Base-by-base conservation (phyloP, 805 yeast genomes). In the Lipomyces yamadae region DNA sequence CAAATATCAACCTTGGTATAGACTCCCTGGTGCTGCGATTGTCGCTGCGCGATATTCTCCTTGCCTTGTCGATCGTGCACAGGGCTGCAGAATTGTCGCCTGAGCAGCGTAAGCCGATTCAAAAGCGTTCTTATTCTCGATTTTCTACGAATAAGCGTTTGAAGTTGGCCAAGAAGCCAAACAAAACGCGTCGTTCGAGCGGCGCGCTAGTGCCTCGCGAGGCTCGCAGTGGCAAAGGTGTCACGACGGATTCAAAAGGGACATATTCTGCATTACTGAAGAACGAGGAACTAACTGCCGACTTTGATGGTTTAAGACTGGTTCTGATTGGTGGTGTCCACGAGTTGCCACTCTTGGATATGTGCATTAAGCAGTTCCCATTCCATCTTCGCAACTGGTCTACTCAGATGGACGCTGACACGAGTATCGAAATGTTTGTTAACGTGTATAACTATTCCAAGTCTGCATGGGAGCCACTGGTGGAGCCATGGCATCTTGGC, bases 401-500 rank as follows among this genome's bases (percentile, higher is more conserved):
- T 0, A 87, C 93, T 0, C 93, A 90, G 53, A 77, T 93, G 63
- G 88, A 87, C 72, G 90, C 91, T 0, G 87, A 86, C 64, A 81
- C 89, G 0, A 84, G 85, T 33, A 77, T 92, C 45, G 90, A 86
- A 67, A 82, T 92, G 0, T 84, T 80, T 67, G 84, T 90, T 8
- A 92, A 91, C 76, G 85, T 91, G 29, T 93, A 90, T 81, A 92
- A 92, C 76, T 93, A 93, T 76, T 85, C 97, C 0, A 86, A 90
- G 68, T 92, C 97, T 2, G 85, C 92, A 0, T 93, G 99, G 98
- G 98, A 95, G 74, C 98, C 99, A 0, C 80, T 95, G 57, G 76
- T 95, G 60, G 99, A 95, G 74, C 88, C 94, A 0, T 90, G 97
- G 90, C 88, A 91, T 5, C 81, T 94, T 60, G 87, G 91, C 0